phyloP scores from a whole-genome alignment of 2,329 filamentous ascomycete genomes.

The Septoria petroselini region DNA sequence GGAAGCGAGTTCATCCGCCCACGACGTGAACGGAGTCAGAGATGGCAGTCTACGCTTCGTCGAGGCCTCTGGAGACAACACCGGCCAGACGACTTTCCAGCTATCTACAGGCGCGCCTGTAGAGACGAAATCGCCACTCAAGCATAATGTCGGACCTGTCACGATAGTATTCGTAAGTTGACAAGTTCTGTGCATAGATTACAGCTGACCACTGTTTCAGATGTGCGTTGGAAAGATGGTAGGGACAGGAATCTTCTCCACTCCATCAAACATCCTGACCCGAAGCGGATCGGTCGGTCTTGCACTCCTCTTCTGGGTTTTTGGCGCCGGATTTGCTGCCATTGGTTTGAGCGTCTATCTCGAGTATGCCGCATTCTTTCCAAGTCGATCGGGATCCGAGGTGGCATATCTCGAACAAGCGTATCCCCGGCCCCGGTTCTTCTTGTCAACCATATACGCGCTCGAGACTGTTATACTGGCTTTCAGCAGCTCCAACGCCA shows the following conservation, averaged over 20 bases:
- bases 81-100: too few relatives aligned
- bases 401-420: conserved; percentile 68
- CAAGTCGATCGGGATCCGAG: conserved; percentile 63
- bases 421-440: conserved; percentile 60
- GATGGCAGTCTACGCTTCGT: too few relatives aligned
- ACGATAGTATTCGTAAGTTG: conserved; percentile 51
- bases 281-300: conserved; percentile 62
- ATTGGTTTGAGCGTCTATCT: conserved; percentile 59
- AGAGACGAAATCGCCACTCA: conserved; percentile 56
- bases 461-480: conserved; percentile 62
- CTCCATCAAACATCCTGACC: conserved; percentile 56
- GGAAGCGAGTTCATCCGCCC: too few relatives aligned
- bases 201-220: conserved; percentile 40
- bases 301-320: conserved; percentile 61
- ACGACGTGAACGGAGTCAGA: too few relatives aligned
- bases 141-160: conserved; percentile 55
- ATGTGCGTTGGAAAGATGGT: too few relatives aligned
- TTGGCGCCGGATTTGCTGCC: conserved; percentile 58
- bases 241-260: conserved; percentile 43
- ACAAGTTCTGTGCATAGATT: conserved; percentile 62
- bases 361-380: conserved; percentile 63
- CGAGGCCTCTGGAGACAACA: too few relatives aligned
- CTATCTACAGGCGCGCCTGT: conserved; percentile 54
- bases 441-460: conserved; percentile 63
- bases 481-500: conserved; percentile 63